These are phyloP conservation scores for Cucumis cinereus DNA, from an alignment of 306 rosid genomes.

Conservation along the genomic window DNA sequence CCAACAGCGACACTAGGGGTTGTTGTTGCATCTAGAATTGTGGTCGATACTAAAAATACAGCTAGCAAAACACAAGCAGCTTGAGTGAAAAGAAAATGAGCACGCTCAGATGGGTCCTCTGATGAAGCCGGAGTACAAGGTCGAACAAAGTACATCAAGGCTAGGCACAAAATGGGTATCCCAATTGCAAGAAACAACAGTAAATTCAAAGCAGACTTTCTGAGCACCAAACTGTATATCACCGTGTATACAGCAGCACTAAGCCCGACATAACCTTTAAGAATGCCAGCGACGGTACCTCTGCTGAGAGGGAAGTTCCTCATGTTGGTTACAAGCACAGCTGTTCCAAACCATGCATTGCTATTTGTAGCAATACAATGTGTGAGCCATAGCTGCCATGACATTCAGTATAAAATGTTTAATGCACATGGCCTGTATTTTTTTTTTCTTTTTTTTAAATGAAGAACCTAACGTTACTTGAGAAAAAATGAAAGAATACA, in stretches of 20 bases:
- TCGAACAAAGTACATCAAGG: slow-evolving; percentile 57
- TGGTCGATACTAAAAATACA: slow-evolving; percentile 38
- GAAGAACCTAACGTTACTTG: neutral
- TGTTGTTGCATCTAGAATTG: slow-evolving; percentile 24
- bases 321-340: slow-evolving; percentile 85
- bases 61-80: slow-evolving; percentile 62
- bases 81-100: slow-evolving; percentile 59
- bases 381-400: slow-evolving; percentile 53
- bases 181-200: slow-evolving; percentile 55
- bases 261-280: slow-evolving; percentile 72
- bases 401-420: slow-evolving; percentile 3
- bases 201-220: slow-evolving; percentile 39
- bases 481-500: neutral
- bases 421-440: slow-evolving; percentile 1
- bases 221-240: slow-evolving; percentile 35
- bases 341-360: slow-evolving; percentile 65
- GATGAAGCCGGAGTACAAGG: slow-evolving; percentile 78
- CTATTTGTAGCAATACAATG: slow-evolving; percentile 56
- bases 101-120: slow-evolving; percentile 65
- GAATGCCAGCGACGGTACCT: slow-evolving; percentile 79
- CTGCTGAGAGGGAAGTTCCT: slow-evolving; percentile 85
- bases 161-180: slow-evolving; percentile 39
- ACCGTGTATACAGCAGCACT: slow-evolving; percentile 76
- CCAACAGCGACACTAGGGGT: slow-evolving; percentile 33
- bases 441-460: too few species aligned